Percentiles rank a stretch among this genome's conserved stretches.
phyloP scores from a whole-genome alignment of 2,329 filamentous ascomycete genomes.

The Hymenoscyphus occultus region DNA sequence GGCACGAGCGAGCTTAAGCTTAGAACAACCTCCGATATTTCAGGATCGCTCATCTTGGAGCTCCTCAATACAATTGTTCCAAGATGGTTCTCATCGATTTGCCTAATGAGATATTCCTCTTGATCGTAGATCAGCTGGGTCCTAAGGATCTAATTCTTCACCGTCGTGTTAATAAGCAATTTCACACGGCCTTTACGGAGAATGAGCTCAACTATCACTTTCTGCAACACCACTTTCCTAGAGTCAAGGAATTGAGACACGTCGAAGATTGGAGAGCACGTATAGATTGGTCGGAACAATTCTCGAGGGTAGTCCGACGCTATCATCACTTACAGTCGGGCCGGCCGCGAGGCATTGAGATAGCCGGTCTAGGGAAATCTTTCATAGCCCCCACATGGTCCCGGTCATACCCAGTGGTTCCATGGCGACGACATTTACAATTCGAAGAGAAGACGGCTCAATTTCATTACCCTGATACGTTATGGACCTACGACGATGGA shows the following conservation, averaged over 20 bases:
- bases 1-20: neutral
- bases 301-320: slow-evolving; percentile 50
- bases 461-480: slow-evolving; percentile 47
- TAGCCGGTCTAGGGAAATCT: slow-evolving; percentile 42
- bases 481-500: slow-evolving; percentile 54
- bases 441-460: slow-evolving; percentile 40
- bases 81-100: slow-evolving; percentile 44
- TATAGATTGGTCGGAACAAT: slow-evolving; percentile 43
- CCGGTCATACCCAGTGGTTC: slow-evolving; percentile 39
- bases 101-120: slow-evolving; percentile 57
- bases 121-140: slow-evolving; percentile 48
- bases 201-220: slow-evolving; percentile 46
- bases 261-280: neutral
- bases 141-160: slow-evolving; percentile 50
- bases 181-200: slow-evolving; percentile 49
- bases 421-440: slow-evolving; percentile 46
- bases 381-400: slow-evolving; percentile 30
- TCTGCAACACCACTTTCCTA: slow-evolving; percentile 51
- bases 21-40: neutral
- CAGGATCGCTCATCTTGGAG: neutral
- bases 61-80: neutral
- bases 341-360: slow-evolving; percentile 46
- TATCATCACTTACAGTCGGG: slow-evolving; percentile 53
- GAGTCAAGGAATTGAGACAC: slow-evolving; percentile 50
- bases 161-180: slow-evolving; percentile 50